Evolutionary conservation across 2,329 filamentous ascomycete species (phyloP).

Genomic region (Penicillium sp.): DNA sequence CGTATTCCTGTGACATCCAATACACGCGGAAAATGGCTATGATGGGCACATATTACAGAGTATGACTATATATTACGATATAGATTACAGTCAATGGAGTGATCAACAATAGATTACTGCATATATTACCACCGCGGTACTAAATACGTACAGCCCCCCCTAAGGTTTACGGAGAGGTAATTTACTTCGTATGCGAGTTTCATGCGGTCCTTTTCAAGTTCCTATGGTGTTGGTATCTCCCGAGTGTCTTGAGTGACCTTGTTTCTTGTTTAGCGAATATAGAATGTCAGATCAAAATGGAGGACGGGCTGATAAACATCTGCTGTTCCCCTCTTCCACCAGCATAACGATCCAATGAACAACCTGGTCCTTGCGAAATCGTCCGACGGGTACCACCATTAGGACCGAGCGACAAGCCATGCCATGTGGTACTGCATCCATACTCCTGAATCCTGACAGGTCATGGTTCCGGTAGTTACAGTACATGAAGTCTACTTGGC

Average conservation of each 20-base stretch:
- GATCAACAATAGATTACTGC: not conserved
- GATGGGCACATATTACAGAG: not conserved
- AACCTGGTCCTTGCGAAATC: not conserved
- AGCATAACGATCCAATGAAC: not conserved
- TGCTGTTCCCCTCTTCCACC: not conserved
- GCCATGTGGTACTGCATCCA: not conserved
- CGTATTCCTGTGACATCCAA: not conserved
- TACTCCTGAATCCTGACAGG: not conserved
- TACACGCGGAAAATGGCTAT: not conserved
- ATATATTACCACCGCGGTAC: not conserved
- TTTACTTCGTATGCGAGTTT: not conserved
- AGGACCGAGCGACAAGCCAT: slow-evolving; percentile 1
- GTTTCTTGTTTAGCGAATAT: not conserved
- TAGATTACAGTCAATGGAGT: not conserved
- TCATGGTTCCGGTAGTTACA: not conserved
- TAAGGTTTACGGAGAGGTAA: not conserved
- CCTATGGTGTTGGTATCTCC: not conserved
- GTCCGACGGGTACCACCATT: slow-evolving; percentile 7
- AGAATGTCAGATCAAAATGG: not conserved
- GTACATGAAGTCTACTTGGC: not conserved
- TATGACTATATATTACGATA: not conserved
- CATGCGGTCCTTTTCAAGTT: not conserved
- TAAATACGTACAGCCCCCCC: not conserved
- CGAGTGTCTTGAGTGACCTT: not conserved
- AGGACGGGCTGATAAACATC: not conserved